Base-by-base conservation (phyloP, 1,284 basidiomycete species). In the Stygiomarasmius scandens region DNA sequence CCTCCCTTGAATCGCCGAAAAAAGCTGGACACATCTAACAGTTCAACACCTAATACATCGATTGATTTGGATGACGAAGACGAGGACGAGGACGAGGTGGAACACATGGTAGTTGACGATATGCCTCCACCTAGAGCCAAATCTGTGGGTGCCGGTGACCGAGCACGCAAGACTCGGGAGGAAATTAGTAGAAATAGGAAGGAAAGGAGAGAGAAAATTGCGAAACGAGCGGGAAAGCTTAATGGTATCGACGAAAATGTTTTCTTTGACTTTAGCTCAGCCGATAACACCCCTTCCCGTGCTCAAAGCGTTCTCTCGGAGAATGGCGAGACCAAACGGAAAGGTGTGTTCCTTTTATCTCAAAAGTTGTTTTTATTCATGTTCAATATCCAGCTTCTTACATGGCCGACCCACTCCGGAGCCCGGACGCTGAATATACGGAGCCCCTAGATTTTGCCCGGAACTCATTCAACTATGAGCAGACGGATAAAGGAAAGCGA, bases 81-180 rank as follows among this genome's bases (percentile, higher is more conserved):
- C n/a, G 49, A 57, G 20, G 54, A 59, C 20, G 50, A 56, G n/a
- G 80, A 81, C 14, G 80, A 80, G 49, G 79, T 75, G 41, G 80
- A 81, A 55, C 84, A 85, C 61, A 87, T 90, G 79, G 65, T 84
- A 3, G 68, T 83, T 16, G 84, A 87, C 55, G 77, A 77, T 51
- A 60, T 51, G 45, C 62, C 62, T 38, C 59, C 49, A 24, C 47
- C 38, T 4, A 59, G 58, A 24, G 55, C 59, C 38, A 63, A 41
- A 38, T 59, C 58, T 19, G 49, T 59, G 53, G 55, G 57, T 43
- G 44, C 43, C 25, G 61, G 66, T 58, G 58, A 57, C 38, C 63
- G 54, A 52, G 63, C 63, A 29, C 69, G 64, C 62, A 68, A 66
- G 43, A 56, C 65, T 3, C 59, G 67, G 24, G 70, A 69, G 46